A percentile compares a stretch with the other conserved stretches of the same genome.
These are phyloP conservation scores for Fusarium subglutinans DNA, from an alignment of 2,329 filamentous ascomycete species.

Conservation along the genomic window DNA sequence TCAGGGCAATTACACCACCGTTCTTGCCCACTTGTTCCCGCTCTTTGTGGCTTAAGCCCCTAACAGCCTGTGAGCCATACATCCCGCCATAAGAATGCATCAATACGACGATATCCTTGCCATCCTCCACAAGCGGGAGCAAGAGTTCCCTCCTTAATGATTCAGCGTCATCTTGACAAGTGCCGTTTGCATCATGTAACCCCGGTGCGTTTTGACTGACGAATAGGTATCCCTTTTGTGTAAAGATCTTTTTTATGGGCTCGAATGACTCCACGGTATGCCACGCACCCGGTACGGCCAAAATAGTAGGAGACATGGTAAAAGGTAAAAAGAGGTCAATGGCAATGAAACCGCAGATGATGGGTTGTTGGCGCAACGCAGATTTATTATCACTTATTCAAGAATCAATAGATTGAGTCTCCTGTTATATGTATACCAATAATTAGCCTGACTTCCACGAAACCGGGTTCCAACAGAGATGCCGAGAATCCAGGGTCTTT, in stretches of 20 bases:
- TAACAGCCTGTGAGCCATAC: conserved; percentile 25
- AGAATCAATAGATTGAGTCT: background rate
- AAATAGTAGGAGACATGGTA: conserved; percentile 21
- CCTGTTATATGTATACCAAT: no score
- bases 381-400: background rate
- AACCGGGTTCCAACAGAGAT: background rate
- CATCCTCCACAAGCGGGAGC: conserved; percentile 18
- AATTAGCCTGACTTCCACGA: no score
- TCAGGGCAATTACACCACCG: conserved; percentile 13
- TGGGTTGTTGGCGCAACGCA: background rate
- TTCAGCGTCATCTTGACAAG: background rate
- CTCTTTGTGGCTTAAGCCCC: conserved; percentile 26
- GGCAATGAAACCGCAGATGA: background rate
- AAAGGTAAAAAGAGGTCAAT: background rate
- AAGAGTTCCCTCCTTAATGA: conserved; percentile 8
- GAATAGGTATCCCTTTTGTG: background rate
- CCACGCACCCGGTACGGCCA: conserved; percentile 35
- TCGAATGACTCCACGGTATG: conserved; percentile 13
- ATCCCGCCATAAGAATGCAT: conserved; percentile 40
- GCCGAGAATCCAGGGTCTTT: background rate
- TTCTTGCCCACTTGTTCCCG: background rate
- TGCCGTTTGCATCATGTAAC: background rate
- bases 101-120: conserved; percentile 31
- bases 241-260: background rate
- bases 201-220: conserved; percentile 10